Evolutionary conservation across 116 monocot genomes (phyloP).

Genomic region (Posidonia oceanica): DNA sequence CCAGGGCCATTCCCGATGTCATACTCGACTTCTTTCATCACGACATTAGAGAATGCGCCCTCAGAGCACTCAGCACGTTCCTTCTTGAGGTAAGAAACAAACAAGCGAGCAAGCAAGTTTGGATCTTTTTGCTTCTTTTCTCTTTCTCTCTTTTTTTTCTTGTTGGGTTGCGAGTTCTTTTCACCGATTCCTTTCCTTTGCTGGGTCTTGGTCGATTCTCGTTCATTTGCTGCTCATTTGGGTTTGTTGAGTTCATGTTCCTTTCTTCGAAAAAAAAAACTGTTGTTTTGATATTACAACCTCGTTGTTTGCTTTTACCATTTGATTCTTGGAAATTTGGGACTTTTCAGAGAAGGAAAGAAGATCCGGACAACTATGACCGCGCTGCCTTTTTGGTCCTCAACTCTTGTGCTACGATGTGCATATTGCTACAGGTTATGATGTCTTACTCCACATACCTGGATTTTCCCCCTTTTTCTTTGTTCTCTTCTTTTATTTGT

Average conservation of each 20-base stretch:
- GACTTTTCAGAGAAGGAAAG: conserved; percentile 32
- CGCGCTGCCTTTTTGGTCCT: conserved; percentile 33
- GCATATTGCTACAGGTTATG: conserved; percentile 33
- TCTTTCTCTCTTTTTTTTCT: background rate
- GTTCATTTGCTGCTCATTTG: background rate
- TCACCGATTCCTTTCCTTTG: background rate
- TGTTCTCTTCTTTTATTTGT: background rate
- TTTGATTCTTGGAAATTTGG: background rate
- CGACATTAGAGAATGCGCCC: conserved; percentile 34
- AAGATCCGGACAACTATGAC: conserved; percentile 31
- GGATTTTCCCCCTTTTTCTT: background rate
- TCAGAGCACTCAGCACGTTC: conserved; percentile 39
- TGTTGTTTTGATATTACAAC: background rate
- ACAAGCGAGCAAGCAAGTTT: background rate
- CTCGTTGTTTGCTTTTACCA: background rate
- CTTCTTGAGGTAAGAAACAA: conserved; percentile 26
- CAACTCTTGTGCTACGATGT: conserved; percentile 39
- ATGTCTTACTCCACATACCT: background rate
- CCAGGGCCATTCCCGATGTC: conserved; percentile 30
- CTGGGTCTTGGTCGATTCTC: background rate
- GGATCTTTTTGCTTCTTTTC: background rate
- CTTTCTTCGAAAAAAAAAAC: background rate
- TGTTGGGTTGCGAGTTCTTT: background rate
- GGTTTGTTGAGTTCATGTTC: too few species aligned
- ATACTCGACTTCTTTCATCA: conserved; percentile 39